Evolutionary conservation across 148 eudicot species (phyloP), one percentile per base, ranked within the genome.

Genomic region (Chenopodium album): DNA sequence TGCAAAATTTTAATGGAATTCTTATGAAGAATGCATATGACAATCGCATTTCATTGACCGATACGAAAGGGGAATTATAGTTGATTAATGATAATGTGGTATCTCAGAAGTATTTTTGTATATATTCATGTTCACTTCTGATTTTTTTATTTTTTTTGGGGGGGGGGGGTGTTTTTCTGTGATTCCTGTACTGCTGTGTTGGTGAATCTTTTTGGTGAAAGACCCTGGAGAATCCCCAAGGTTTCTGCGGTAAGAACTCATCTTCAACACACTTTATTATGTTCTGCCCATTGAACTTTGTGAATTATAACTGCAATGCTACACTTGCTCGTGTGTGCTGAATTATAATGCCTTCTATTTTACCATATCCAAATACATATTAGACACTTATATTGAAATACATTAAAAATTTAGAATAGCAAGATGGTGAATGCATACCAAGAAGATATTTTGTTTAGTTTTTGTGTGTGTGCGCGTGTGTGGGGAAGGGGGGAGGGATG

Each of bases 221-320:
- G 97, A 66, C 92, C 97, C 31, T 93, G 97, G 97, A 85, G 97
- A 82, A 73, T 89, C 65, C 90, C 84, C 67, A 86, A 90, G 82
- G 97, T 93, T 79, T 89, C 97, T 65, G 83, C 92, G 97, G 97
- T 93, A 87, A 82, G 94, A 70, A 59, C 37, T 23, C 66, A 20
- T 66, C 73, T 50, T 72, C 4, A 26, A 19, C 13, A 54, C 60
- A 56, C 16, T 9, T 29, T 62, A 20, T 5, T 67, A 13, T 56
- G 13, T 28, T 48, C 26, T 78, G 16, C 23, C 46, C n/a, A 20
- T 59, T 23, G 37, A 19, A n/a, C 29, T 46, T 47, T 73, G 69
- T 14, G 23, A 16, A 44, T 32, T 69, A 69, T 4, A 44, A 69
- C 8, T 69, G 46, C 54, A 50, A 50, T 50, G 54, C 54, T 50